A percentile compares a stretch with the other conserved stretches of the same genome.
phyloP scores from a whole-genome alignment of 1,139 yeast species.

The Spencermartinsiella ligniputridi region DNA sequence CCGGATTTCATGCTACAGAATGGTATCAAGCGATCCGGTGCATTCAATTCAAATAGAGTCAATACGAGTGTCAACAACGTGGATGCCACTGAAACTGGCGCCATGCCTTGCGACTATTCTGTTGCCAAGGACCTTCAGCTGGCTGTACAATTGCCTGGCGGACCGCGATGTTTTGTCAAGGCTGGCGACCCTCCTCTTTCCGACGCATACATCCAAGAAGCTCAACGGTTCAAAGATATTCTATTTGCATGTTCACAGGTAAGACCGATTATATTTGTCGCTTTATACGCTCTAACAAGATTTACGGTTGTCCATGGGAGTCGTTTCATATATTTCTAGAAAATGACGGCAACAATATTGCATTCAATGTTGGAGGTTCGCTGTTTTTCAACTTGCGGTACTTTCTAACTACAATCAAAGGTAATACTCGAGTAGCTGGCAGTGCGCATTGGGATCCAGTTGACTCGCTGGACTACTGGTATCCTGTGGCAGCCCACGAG shows the following conservation, averaged over 20 bases:
- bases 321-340: conserved; percentile 32
- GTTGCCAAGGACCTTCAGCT: conserved; percentile 5
- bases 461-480: conserved; percentile 36
- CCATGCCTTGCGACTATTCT: conserved; percentile 5
- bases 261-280: not conserved
- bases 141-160: conserved; percentile 1
- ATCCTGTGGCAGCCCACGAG: conserved; percentile 39
- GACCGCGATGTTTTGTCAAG: conserved; percentile 10
- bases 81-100: conserved; percentile 1
- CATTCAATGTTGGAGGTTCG: conserved; percentile 37
- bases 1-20: conserved; percentile 2
- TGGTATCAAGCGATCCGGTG: conserved; percentile 2
- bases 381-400: conserved; percentile 37
- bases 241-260: conserved; percentile 12
- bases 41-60: conserved; percentile 1
- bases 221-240: conserved; percentile 7
- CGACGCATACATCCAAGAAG: conserved; percentile 10
- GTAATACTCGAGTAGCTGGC: conserved; percentile 14
- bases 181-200: conserved; percentile 8
- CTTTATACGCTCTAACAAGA: conserved; percentile 9
- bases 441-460: conserved; percentile 17
- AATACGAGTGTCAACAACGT: conserved; percentile 1
- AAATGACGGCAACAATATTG: conserved; percentile 26
- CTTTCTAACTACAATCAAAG: conserved; percentile 19
- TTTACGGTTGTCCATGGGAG: conserved; percentile 21